A percentile compares a stretch with the other conserved stretches of the same genome.
These are phyloP conservation scores for Hortaea werneckii DNA, from an alignment of 2,329 filamentous ascomycete species.

Conservation along the genomic window DNA sequence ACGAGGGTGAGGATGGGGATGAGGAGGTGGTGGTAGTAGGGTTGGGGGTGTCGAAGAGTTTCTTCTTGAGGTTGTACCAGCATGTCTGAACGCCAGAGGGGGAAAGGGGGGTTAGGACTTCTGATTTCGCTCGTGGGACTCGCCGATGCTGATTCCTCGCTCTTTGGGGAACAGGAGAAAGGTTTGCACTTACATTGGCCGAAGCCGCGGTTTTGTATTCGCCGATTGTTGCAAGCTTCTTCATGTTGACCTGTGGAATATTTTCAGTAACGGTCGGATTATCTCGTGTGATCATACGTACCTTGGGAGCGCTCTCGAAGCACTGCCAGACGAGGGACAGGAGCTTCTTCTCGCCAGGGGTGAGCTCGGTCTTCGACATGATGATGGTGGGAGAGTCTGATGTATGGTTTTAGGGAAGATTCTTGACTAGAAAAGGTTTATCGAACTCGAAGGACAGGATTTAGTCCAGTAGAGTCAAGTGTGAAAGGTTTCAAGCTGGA, in stretches of 20 bases:
- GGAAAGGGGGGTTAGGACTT: too few relatives aligned
- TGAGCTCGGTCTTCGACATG: slow-evolving; percentile 1
- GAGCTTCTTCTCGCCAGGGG: slow-evolving; percentile 4
- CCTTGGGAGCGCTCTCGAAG: slow-evolving; percentile 21
- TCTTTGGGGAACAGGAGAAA: background rate
- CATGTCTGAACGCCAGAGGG: background rate
- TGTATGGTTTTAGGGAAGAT: background rate
- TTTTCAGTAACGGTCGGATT: background rate
- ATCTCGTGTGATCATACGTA: background rate
- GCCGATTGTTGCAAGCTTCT: slow-evolving; percentile 11
- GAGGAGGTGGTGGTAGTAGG: background rate
- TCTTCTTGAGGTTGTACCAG: slow-evolving; percentile 9
- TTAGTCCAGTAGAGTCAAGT: background rate
- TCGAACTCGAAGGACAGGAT: too few relatives aligned
- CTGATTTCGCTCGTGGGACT: too few relatives aligned
- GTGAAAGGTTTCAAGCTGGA: background rate
- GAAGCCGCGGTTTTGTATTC: slow-evolving; percentile 13
- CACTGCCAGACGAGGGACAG: slow-evolving; percentile 24
- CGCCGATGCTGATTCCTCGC: too few relatives aligned
- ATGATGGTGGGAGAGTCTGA: background rate
- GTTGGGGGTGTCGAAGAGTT: slow-evolving; percentile 3
- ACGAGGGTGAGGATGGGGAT: too few relatives aligned
- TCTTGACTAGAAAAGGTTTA: too few relatives aligned
- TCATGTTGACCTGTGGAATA: slow-evolving; percentile 2
- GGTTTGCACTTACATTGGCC: slow-evolving; percentile 2